Evolutionary conservation across 805 yeast species (phyloP).

Genomic region (Candida corydali): DNA sequence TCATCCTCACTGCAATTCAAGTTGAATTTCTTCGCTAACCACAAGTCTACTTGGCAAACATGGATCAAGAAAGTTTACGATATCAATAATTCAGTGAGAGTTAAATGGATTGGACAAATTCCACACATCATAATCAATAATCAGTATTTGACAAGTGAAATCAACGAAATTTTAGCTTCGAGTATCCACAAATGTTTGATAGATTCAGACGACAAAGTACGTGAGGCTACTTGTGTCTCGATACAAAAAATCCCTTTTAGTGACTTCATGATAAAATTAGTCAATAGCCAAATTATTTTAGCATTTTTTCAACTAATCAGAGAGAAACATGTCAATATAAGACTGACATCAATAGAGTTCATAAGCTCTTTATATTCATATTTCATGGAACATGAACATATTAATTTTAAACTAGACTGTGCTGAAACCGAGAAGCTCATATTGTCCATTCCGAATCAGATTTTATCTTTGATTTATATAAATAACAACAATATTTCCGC

Average conservation of each 20-base stretch:
- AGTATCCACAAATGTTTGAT: conserved; percentile 66
- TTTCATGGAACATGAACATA: conserved; percentile 21
- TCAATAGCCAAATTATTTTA: conserved; percentile 43
- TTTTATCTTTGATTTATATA: conserved; percentile 66
- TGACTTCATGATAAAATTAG: conserved; percentile 45
- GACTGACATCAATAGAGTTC: conserved; percentile 54
- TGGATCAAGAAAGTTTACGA: conserved; percentile 81
- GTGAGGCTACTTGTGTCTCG: conserved; percentile 50
- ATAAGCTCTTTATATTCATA: conserved; percentile 54
- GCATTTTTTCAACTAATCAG: conserved; percentile 62
- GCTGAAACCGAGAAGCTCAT: conserved; percentile 27
- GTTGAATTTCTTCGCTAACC: conserved; percentile 54
- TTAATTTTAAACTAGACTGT: conserved; percentile 22
- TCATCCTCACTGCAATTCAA: conserved; percentile 32
- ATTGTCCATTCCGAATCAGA: conserved; percentile 56
- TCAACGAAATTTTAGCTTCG: conserved; percentile 32
- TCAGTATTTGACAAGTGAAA: conserved; percentile 46
- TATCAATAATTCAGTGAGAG: conserved; percentile 57
- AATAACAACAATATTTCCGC: conserved; percentile 66
- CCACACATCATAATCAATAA: conserved; percentile 43
- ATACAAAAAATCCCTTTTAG: conserved; percentile 45
- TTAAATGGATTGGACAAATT: conserved; percentile 63
- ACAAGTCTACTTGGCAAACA: conserved; percentile 55
- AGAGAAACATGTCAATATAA: conserved; percentile 63
- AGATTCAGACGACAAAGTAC: conserved; percentile 72